phyloP scores from a whole-genome alignment of 192 early-diverging fungal species.

The Dimargaris xerosporica region DNA sequence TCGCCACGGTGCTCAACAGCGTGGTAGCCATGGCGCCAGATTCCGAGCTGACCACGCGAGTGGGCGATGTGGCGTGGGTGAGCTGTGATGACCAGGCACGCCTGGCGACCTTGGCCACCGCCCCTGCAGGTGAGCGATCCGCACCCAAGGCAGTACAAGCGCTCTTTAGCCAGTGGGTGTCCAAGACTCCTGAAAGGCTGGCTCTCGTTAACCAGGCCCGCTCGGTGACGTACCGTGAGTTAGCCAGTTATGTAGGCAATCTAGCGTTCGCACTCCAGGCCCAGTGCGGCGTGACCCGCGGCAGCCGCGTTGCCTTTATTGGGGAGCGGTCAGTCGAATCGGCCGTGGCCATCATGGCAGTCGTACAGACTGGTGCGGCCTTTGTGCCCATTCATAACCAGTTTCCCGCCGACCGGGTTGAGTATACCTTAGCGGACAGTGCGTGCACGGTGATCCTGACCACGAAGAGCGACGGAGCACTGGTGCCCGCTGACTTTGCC shows the following conservation, averaged over 20 bases:
- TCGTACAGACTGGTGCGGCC: neutral
- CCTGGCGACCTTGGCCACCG: too few relatives aligned
- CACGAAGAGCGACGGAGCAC: too few relatives aligned
- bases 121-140: too few relatives aligned
- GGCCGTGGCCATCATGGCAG: neutral
- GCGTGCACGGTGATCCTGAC: too few relatives aligned
- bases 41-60: too few relatives aligned
- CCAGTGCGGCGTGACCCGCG: neutral
- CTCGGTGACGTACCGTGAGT: neutral
- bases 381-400: slow-evolving; percentile 5
- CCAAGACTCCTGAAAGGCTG: neutral
- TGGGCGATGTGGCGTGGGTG: too few relatives aligned
- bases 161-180: too few relatives aligned
- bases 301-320: neutral
- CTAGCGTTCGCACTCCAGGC: neutral
- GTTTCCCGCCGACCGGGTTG: neutral
- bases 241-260: neutral
- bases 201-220: neutral
- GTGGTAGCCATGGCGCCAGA: too few relatives aligned
- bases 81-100: too few relatives aligned
- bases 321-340: neutral
- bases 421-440: neutral
- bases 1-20: too few relatives aligned
- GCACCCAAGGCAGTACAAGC: too few relatives aligned
- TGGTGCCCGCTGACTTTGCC: too few relatives aligned